These are phyloP conservation scores for Pythium sp. DNA, from an alignment of 352 stramenopile genomes.

Conservation along the genomic window DNA sequence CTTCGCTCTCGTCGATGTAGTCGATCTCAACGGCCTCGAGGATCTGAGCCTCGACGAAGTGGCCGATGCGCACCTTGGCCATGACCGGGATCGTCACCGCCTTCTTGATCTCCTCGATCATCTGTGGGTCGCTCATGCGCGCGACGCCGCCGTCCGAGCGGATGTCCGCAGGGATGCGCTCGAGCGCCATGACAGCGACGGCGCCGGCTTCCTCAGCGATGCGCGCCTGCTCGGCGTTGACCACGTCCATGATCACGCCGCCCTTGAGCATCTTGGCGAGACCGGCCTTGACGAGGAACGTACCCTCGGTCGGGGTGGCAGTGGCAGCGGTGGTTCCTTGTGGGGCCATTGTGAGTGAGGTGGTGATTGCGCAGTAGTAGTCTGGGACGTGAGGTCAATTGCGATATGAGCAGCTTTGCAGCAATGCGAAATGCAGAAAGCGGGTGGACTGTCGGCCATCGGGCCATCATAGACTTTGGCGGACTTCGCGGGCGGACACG, in stretches of 20 bases:
- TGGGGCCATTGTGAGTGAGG: slow-evolving; percentile 26
- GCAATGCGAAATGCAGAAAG: not conserved
- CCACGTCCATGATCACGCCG: slow-evolving; percentile 97
- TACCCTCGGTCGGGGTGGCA: slow-evolving; percentile 56
- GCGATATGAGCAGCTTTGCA: slow-evolving; percentile 10
- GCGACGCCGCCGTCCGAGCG: slow-evolving; percentile 94
- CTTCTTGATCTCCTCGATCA: slow-evolving; percentile 98
- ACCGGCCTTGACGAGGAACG: slow-evolving; percentile 93
- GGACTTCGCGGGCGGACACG: not conserved
- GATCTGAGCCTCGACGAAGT: slow-evolving; percentile 99
- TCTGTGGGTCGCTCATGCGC: slow-evolving; percentile 96
- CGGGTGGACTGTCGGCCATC: not conserved
- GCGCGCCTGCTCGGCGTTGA: slow-evolving; percentile 90
- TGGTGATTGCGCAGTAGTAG: not conserved
- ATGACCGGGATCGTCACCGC: slow-evolving; percentile 99
- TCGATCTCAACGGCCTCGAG: slow-evolving; percentile 97
- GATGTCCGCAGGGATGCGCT: slow-evolving; percentile 98
- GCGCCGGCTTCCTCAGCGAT: slow-evolving; percentile 97
- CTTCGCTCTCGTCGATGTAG: slow-evolving; percentile 99
- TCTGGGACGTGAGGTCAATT: slow-evolving; percentile 5
- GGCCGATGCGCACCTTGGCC: slow-evolving; percentile 97
- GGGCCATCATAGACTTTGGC: not conserved
- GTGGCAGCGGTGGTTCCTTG: slow-evolving; percentile 20
- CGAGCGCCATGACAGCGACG: slow-evolving; percentile 98
- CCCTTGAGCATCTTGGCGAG: slow-evolving; percentile 99